A percentile compares a stretch with the other conserved stretches of the same genome.
Evolutionary conservation across 371 early-diverging fungal genomes (phyloP).

Genomic region (Mortierella sp.): DNA sequence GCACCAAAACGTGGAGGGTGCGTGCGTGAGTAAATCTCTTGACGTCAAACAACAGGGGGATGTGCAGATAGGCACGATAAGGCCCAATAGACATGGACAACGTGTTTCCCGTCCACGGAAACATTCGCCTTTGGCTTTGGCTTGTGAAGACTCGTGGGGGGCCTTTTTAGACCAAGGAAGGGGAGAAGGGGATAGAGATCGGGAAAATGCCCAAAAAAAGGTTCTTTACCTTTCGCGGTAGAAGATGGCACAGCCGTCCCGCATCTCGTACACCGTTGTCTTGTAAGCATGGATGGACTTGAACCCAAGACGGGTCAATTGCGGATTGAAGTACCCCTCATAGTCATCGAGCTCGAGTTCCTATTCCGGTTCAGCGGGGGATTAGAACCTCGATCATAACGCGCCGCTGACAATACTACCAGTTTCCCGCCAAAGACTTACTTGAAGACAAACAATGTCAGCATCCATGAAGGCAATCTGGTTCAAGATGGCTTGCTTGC

Average conservation of each 20-base stretch:
- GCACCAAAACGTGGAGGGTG: neutral
- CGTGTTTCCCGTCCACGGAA: constrained; percentile 15
- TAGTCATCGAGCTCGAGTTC: constrained; percentile 50
- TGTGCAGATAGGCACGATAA: neutral
- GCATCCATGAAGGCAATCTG: constrained; percentile 48
- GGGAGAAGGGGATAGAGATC: no score
- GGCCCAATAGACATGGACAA: neutral
- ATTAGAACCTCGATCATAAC: neutral
- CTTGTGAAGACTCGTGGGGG: no score
- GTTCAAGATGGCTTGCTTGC: constrained; percentile 45
- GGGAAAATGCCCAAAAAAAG: no score
- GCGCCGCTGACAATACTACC: no score
- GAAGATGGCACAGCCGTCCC: constrained; percentile 55
- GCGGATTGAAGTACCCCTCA: constrained; percentile 45
- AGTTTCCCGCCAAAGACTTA: neutral
- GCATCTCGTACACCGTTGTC: constrained; percentile 52
- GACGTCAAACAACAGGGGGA: constrained; percentile 1
- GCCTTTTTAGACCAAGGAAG: no score
- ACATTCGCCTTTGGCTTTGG: neutral
- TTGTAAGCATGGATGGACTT: constrained; percentile 52
- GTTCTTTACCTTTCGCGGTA: constrained; percentile 50
- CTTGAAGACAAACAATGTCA: constrained; percentile 51
- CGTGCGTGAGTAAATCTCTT: constrained; percentile 34
- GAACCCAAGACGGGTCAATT: constrained; percentile 45
- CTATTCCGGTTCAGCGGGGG: constrained; percentile 4